Conservation (phyloP, 768 basidiomycete species). For the Serpula lacrymans region DNA sequence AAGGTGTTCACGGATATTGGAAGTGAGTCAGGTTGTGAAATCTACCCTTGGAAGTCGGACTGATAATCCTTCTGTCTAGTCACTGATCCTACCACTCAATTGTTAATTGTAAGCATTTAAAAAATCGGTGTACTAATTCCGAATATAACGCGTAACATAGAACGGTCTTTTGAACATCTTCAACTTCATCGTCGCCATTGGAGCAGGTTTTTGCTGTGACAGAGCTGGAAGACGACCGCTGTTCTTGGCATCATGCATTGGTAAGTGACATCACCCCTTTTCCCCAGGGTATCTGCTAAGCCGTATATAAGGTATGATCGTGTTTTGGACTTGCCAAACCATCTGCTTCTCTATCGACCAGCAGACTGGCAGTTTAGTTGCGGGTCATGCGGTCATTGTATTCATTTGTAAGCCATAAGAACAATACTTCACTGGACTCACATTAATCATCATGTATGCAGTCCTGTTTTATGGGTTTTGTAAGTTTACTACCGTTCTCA, state of each 20-base stretch:
- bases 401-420: slow-evolving; percentile 36
- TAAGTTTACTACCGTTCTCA: slow-evolving; percentile 11
- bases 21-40: slow-evolving; percentile 26
- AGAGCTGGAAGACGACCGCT: slow-evolving; percentile 46
- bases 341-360: slow-evolving; percentile 32
- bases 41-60: background rate
- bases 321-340: slow-evolving; percentile 38
- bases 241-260: slow-evolving; percentile 45
- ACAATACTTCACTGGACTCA: slow-evolving; percentile 1
- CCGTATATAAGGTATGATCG: slow-evolving; percentile 38
- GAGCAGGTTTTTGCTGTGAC: slow-evolving; percentile 47
- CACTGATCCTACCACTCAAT: slow-evolving; percentile 41
- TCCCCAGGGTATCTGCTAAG: slow-evolving; percentile 17
- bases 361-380: slow-evolving; percentile 18
- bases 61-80: slow-evolving; percentile 25
- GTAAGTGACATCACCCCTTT: slow-evolving; percentile 27
- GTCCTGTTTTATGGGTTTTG: slow-evolving; percentile 40
- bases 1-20: slow-evolving; percentile 51
- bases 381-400: slow-evolving; percentile 42
- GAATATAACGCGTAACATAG: too few species aligned
- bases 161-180: slow-evolving; percentile 55
- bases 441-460: slow-evolving; percentile 1
- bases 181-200: slow-evolving; percentile 52
- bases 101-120: slow-evolving; percentile 31
- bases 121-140: background rate